phyloP scores from a whole-genome alignment of 768 basidiomycete species.

The Naganishia onofrii region DNA sequence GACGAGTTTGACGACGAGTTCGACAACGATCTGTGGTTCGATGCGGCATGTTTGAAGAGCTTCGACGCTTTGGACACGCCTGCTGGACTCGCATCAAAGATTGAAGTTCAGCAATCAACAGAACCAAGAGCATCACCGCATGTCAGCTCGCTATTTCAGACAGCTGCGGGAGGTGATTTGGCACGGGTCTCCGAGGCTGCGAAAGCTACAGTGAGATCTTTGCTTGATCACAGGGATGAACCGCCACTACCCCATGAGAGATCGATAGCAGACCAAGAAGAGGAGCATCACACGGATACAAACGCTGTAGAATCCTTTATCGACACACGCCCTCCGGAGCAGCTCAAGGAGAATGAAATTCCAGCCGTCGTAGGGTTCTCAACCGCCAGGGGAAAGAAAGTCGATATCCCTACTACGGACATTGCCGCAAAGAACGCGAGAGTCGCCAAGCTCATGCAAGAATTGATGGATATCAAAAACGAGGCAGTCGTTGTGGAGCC shows the following conservation, averaged over 20 bases:
- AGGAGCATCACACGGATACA: not conserved
- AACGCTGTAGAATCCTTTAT: constrained; percentile 3
- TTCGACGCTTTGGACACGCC: constrained; percentile 5
- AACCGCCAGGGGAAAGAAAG: not conserved
- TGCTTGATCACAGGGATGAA: constrained; percentile 8
- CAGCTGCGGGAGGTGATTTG: constrained; percentile 24
- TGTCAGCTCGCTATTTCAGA: constrained; percentile 22
- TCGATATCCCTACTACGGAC: constrained; percentile 8
- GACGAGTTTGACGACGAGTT: constrained; percentile 29
- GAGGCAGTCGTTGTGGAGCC: not conserved
- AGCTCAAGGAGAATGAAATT: not conserved
- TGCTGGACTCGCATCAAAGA: not conserved
- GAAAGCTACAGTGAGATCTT: not conserved
- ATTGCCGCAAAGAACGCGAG: constrained; percentile 3
- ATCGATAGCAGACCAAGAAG: not conserved
- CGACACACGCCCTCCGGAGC: constrained; percentile 14
- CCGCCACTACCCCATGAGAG: not conserved
- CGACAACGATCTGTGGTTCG: constrained; percentile 33
- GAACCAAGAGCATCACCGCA: not conserved
- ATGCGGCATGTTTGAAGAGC: constrained; percentile 31
- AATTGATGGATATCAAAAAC: constrained; percentile 18
- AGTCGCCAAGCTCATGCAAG: constrained; percentile 17
- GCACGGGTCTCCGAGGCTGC: constrained; percentile 22
- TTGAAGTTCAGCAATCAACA: not conserved
- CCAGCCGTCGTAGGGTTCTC: constrained; percentile 9